Conservation (phyloP, 2,329 filamentous ascomycete genomes). For the Geosmithia morbida region DNA sequence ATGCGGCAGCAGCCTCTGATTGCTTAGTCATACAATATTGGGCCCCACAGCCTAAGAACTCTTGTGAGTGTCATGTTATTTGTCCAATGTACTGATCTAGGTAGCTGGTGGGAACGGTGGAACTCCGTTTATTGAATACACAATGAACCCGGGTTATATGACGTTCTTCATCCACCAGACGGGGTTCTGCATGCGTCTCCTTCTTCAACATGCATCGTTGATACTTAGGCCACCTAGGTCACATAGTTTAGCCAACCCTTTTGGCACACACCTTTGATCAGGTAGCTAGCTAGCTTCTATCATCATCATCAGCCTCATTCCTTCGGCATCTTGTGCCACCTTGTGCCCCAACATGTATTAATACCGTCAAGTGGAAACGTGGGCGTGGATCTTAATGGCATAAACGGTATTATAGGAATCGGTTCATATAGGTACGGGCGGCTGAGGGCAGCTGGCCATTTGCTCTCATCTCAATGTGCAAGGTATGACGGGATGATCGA, state of each 20-base stretch:
- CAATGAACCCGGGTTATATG: constrained; percentile 29
- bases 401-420: not conserved
- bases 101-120: constrained; percentile 29
- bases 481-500: not conserved
- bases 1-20: no score
- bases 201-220: no score
- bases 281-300: no score
- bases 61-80: constrained; percentile 7
- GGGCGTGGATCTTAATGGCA: not conserved
- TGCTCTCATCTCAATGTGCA: not conserved
- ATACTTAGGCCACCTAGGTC: no score
- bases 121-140: constrained; percentile 26
- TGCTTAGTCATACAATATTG: no score
- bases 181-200: constrained; percentile 28
- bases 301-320: no score
- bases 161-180: constrained; percentile 36
- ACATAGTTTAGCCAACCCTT: no score
- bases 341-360: no score
- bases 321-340: no score
- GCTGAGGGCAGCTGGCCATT: not conserved
- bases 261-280: no score
- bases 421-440: not conserved
- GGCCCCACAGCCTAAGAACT: constrained; percentile 30
- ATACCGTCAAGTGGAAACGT: constrained; percentile 9
- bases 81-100: not conserved